These are phyloP conservation scores for Starmerella gropengiesseri DNA, from an alignment of 805 yeast genomes.

Conservation along the genomic window DNA sequence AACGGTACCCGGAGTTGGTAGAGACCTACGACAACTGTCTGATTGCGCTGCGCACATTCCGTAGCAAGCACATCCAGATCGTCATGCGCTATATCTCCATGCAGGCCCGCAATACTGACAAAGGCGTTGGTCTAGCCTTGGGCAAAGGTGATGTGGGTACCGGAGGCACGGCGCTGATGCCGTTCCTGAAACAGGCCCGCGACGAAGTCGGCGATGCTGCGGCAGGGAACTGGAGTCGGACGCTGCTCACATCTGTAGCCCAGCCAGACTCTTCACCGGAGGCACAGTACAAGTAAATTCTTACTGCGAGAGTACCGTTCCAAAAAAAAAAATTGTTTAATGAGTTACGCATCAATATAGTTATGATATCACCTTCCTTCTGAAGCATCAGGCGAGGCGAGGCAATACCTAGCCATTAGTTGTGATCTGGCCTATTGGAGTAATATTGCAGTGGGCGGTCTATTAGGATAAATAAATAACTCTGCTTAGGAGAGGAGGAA, in stretches of 20 bases:
- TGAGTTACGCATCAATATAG: too few relatives aligned
- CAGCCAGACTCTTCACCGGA: neutral
- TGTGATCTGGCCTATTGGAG: too few relatives aligned
- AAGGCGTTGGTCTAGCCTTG: conserved; percentile 46
- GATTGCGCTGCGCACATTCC: conserved; percentile 75
- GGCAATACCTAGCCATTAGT: too few relatives aligned
- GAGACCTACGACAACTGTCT: conserved; percentile 78
- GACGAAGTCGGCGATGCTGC: conserved; percentile 94
- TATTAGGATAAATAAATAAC: too few relatives aligned
- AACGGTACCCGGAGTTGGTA: conserved; percentile 43
- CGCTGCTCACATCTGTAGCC: conserved; percentile 31
- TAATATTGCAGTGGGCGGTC: too few relatives aligned
- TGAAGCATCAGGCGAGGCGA: too few relatives aligned
- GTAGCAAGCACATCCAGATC: conserved; percentile 88
- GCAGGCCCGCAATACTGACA: conserved; percentile 51
- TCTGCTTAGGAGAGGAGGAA: too few relatives aligned
- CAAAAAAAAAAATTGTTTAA: too few relatives aligned
- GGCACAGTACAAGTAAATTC: neutral
- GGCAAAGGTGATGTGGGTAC: conserved; percentile 56
- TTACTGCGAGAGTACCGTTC: too few relatives aligned
- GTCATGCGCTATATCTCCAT: conserved; percentile 77
- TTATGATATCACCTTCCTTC: neutral
- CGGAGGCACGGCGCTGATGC: conserved; percentile 86
- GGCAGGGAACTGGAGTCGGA: conserved; percentile 83
- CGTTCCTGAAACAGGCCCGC: conserved; percentile 87